Base-by-base conservation (phyloP, 2,329 filamentous ascomycete species). In the Fusarium equiseti region DNA sequence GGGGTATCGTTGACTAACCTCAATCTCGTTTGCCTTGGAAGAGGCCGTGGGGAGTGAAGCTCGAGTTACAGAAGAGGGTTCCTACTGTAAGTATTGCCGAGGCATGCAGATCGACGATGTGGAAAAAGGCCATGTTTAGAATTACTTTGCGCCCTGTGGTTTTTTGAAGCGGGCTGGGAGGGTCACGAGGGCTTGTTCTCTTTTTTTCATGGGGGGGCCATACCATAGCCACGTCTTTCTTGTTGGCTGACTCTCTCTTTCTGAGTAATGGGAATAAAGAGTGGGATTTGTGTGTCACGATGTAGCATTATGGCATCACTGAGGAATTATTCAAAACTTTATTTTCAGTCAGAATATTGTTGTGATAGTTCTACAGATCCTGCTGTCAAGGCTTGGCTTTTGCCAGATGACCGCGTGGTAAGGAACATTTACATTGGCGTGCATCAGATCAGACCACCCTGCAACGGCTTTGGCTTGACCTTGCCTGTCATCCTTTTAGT, bases 21-120 rank as follows among this genome's bases (percentile, higher is more conserved):
- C 68, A 70, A 70, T 70, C 68, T 70, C 68, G 68, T 71, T 68
- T 70, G 68, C 68, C 68, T 70, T 70, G 68, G 68, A 71, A 70
- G 31, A 48, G 27, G 66, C 38, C 66, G 61, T 67, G 66, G 66
- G 66, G 66, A 70, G 52, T 65, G 50, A 48, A 66, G 32, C 18
- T 35, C 42, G n/a, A 49, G 49, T 52, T 52, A 52, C 49, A 42
- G 29, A 51, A 53, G 35, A 42, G 29, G 13, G 27, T 44, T 38
- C 35, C 26, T 16, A 16, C 35, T 53, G 32, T 38, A 38, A 42
- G 32, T 53, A 38, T 53, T 53, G 50, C 50, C 50, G 50, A 53
- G 35, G 22, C 38, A 53, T 53, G n/a, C 35, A 20, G 50, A 53
- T 53, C 68, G 61, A 58, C 61, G 61, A 62, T 62, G 43, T 32